Percentiles rank a stretch among this genome's conserved stretches.
Conservation (phyloP, 495 filamentous ascomycete species). For the Hypoxylon rickii region DNA sequence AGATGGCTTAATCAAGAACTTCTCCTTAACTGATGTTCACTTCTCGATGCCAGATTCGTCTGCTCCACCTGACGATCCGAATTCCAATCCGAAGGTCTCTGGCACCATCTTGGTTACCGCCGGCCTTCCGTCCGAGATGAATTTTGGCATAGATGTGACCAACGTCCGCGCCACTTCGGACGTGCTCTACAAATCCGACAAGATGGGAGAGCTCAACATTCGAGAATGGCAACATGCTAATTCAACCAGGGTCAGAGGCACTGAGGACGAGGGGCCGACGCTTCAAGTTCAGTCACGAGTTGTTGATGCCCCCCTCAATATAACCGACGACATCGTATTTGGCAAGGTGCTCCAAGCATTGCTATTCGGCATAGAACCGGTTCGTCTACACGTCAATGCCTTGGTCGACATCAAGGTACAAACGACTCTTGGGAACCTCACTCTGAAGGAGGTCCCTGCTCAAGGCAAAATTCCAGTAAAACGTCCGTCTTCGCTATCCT, state of each 20-base stretch:
- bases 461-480: slow-evolving; percentile 86
- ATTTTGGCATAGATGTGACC: slow-evolving; percentile 76
- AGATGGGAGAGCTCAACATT: slow-evolving; percentile 78
- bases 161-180: slow-evolving; percentile 75
- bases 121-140: slow-evolving; percentile 79
- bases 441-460: slow-evolving; percentile 79
- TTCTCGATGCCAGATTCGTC: slow-evolving; percentile 80
- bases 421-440: slow-evolving; percentile 77
- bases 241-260: slow-evolving; percentile 67
- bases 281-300: slow-evolving; percentile 76
- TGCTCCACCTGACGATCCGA: slow-evolving; percentile 74
- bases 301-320: slow-evolving; percentile 75
- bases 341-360: slow-evolving; percentile 73
- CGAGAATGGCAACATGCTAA: slow-evolving; percentile 82
- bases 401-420: slow-evolving; percentile 79
- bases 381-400: slow-evolving; percentile 75
- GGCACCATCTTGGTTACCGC: slow-evolving; percentile 79
- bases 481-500: slow-evolving; percentile 64
- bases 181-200: slow-evolving; percentile 73
- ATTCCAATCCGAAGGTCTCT: slow-evolving; percentile 75
- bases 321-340: slow-evolving; percentile 78
- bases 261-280: slow-evolving; percentile 54
- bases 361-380: slow-evolving; percentile 67
- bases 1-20: slow-evolving; percentile 81
- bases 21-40: slow-evolving; percentile 80